These are phyloP conservation scores for Candida sonorensis DNA, from an alignment of 805 yeast species.

Conservation along the genomic window DNA sequence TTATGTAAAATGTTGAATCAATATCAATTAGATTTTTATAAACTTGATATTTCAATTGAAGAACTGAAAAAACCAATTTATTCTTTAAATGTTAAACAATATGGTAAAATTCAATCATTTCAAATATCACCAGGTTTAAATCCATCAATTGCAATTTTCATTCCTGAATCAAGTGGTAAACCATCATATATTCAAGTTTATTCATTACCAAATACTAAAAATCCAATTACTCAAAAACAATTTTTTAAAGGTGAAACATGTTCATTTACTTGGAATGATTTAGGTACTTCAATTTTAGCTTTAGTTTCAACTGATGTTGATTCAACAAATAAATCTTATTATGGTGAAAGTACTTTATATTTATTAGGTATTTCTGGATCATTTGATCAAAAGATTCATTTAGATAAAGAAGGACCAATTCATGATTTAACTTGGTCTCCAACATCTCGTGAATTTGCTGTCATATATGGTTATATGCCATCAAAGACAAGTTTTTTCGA, in stretches of 20 bases:
- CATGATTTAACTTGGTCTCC: conserved; percentile 98
- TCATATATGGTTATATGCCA: conserved; percentile 96
- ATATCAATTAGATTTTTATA: conserved; percentile 65
- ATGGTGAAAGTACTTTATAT: conserved; percentile 93
- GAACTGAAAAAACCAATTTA: conserved; percentile 48
- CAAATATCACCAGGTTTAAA: conserved; percentile 80
- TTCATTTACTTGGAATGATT: conserved; percentile 84
- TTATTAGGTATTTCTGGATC: conserved; percentile 88
- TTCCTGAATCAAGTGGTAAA: conserved; percentile 79
- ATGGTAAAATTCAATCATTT: conserved; percentile 41
- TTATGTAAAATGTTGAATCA: conserved; percentile 47
- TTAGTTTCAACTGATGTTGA: conserved; percentile 95
- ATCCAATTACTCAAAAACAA: conserved; percentile 77
- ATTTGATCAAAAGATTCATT: conserved; percentile 79
- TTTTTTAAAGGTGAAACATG: conserved; percentile 96
- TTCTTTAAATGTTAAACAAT: conserved; percentile 49
- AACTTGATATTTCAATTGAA: conserved; percentile 33
- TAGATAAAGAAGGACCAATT: conserved; percentile 92
- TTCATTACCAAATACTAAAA: conserved; percentile 66
- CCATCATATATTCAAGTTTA: conserved; percentile 87
- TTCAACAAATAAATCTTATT: conserved; percentile 85
- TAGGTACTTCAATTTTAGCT: conserved; percentile 92
- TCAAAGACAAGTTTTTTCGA: conserved; percentile 92
- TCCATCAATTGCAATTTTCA: conserved; percentile 84
- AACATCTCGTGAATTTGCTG: conserved; percentile 93